Conservation (phyloP, 345 rosid genomes). For the Eucalyptus regnans region DNA sequence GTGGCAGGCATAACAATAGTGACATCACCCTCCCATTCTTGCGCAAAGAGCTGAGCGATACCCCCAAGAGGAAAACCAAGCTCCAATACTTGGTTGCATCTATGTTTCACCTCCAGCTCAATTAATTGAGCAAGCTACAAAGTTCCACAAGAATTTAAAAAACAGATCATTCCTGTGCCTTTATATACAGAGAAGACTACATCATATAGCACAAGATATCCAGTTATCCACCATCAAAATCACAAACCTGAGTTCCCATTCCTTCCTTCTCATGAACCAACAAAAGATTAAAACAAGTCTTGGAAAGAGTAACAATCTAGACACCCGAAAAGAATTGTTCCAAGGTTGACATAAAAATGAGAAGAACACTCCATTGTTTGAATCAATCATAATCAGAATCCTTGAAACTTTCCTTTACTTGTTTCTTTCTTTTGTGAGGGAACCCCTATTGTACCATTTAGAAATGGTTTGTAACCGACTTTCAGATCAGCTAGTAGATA, state of each 20-base stretch:
- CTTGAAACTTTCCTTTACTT: background rate
- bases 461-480: background rate
- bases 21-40: slow-evolving; percentile 99
- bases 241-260: background rate
- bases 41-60: slow-evolving; percentile 84
- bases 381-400: background rate
- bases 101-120: slow-evolving; percentile 97
- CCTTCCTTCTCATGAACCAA: background rate
- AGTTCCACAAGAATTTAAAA: background rate
- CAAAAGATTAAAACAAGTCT: background rate
- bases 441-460: background rate
- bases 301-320: background rate
- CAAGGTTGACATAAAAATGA: background rate
- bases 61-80: slow-evolving; percentile 95
- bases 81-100: slow-evolving; percentile 78
- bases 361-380: background rate
- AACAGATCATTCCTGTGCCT: background rate
- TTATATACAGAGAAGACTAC: background rate
- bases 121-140: slow-evolving; percentile 75
- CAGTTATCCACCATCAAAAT: background rate
- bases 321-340: background rate
- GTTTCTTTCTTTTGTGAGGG: background rate
- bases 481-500: background rate
- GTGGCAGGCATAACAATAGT: slow-evolving; percentile 99
- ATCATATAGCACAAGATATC: background rate